Percentiles rank a stretch among this genome's conserved stretches.
Evolutionary conservation across 1,139 yeast species (phyloP).

Genomic region (Kluyveromyces marxianus): DNA sequence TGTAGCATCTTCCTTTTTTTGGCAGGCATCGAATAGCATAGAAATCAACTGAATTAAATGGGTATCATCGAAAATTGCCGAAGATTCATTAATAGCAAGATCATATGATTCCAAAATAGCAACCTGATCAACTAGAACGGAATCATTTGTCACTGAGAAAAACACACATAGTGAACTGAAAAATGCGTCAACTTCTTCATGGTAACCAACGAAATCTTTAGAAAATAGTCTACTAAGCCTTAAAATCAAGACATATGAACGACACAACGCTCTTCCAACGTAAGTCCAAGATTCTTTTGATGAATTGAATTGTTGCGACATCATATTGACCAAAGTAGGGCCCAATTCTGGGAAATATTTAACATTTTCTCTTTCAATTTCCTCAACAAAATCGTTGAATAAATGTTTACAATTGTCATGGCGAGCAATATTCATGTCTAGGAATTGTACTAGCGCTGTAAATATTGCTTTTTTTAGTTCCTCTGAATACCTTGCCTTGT

Average conservation of each 20-base stretch:
- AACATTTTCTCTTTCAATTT: constrained; percentile 7
- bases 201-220: constrained; percentile 20
- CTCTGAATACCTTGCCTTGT: constrained; percentile 7
- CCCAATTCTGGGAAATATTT: constrained; percentile 41
- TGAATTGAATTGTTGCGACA: constrained; percentile 41
- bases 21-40: constrained; percentile 17
- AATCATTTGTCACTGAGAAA: constrained; percentile 40
- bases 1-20: constrained; percentile 15
- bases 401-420: constrained; percentile 55
- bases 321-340: constrained; percentile 39
- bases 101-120: constrained; percentile 52
- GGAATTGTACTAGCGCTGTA: constrained; percentile 50
- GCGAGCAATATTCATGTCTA: constrained; percentile 59
- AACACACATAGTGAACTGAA: constrained; percentile 41
- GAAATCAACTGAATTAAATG: constrained; percentile 34
- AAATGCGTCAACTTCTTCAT: constrained; percentile 33
- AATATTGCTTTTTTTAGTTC: constrained; percentile 33
- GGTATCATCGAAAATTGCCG: constrained; percentile 34
- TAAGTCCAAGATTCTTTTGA: constrained; percentile 55
- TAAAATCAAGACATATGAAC: constrained; percentile 47
- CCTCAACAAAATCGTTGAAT: constrained; percentile 41
- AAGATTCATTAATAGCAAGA: constrained; percentile 41
- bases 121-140: constrained; percentile 52
- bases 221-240: constrained; percentile 33
- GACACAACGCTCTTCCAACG: constrained; percentile 55